Evolutionary conservation across 257 asterid species (phyloP).

Genomic region (Vinca minor): DNA sequence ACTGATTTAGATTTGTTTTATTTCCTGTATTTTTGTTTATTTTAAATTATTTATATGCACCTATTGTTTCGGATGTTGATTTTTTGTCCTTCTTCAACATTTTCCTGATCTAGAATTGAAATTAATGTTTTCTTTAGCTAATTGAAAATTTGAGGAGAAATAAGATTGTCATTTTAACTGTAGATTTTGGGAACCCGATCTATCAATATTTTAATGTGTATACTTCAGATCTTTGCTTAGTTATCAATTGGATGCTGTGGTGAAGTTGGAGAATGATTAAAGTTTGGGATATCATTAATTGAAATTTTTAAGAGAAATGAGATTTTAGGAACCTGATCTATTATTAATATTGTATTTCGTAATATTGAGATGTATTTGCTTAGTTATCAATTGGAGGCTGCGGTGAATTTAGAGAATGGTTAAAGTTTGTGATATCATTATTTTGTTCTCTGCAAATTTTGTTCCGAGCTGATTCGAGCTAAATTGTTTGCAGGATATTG

Average conservation of each 20-base stretch:
- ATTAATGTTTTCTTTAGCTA: background rate
- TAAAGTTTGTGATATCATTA: background rate
- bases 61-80: background rate
- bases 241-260: background rate
- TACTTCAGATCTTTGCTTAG: background rate
- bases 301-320: background rate
- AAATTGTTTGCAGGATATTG: slow-evolving; percentile 51
- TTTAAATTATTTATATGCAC: background rate
- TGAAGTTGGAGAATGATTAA: too few species aligned
- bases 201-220: background rate
- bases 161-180: background rate
- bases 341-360: background rate
- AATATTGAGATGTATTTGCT: background rate
- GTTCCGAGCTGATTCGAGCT: background rate
- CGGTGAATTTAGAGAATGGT: background rate
- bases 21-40: background rate
- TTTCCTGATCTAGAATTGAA: background rate
- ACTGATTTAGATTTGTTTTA: background rate
- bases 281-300: too few species aligned
- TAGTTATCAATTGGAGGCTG: background rate
- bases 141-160: background rate
- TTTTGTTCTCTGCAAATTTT: background rate
- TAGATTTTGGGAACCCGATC: slow-evolving; percentile 3
- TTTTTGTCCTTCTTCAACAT: background rate
- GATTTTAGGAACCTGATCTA: slow-evolving; percentile 5